Evolutionary conservation across 176 grass and related monocot genomes (phyloP), one percentile per base, ranked within the genome.

Genomic region (Zea luxurians): DNA sequence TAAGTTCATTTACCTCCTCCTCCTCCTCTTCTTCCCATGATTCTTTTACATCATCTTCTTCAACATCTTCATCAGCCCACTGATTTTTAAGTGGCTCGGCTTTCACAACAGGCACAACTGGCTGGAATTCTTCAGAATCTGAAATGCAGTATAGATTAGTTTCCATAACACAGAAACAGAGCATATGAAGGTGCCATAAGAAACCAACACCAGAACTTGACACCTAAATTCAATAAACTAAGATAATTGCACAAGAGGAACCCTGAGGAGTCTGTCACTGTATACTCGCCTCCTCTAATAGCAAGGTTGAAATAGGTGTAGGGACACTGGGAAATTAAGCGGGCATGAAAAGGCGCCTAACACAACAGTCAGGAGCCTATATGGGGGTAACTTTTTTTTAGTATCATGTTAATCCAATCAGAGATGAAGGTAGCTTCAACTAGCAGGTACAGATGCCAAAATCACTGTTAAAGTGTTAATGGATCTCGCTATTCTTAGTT

Each of bases 11-110:
- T 58, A 57, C 54, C 54, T 92, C 93, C 89, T 96, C 84, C 34
- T 89, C 92, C 52, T 89, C 90, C 6, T 96, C 93, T 42, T 96
- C 93, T 90, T 96, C 93, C 93, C 93, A 96, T 13, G 93, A 96
- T 13, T 96, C 93, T 73, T 96, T 96, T 66, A 92, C 82, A 73
- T 96, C 87, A 4, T 96, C 89, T 57, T 90, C 89, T 67, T 96
- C 93, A 37, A 69, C 93, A 85, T 92, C 93, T 90, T 96, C 93
- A 77, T 96, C 89, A 43, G n/a, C 93, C 89, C 93, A 96, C 70
- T 83, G 81, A 70, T 20, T 90, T 69, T 96, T 96, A 54, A 84
- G 55, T 34, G 77, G 82, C 61, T 96, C 84, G 2, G 21, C 70
- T 78, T 87, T 85, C 46, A 76, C 77, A 79, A 41, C 53, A 90